Base-by-base conservation (phyloP, 306 rosid species). In the Aeschynomene evenia region DNA sequence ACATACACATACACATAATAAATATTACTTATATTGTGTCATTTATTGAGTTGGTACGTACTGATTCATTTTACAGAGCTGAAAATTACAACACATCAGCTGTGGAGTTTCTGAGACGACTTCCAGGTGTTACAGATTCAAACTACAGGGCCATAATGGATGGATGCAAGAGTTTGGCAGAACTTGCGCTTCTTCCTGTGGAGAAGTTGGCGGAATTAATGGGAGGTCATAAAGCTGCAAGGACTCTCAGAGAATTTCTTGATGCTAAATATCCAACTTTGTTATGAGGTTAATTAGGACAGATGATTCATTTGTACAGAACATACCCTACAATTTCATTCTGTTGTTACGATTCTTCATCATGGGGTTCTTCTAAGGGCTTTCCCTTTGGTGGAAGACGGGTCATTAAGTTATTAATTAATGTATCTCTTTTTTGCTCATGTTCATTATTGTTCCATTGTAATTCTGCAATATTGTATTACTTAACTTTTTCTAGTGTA, bases 241-340 rank as follows among this genome's bases (percentile, higher is more conserved):
- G 92, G 39, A 94, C 86, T 58, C 96, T 94, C 4, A 81, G 96
- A 77, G 97, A 94, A 2, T 94, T 90, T 81, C 88, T 94, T 12
- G 98, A 94, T 82, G 98, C 98, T 11, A 94, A 94, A 78, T 90
- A 94, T 83, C 98, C 98, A 40, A 90, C 97, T 56, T 77, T 90
- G 79, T 78, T 88, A 60, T 85, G 85, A 86, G 65, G 54, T 49
- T 55, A 36, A 60, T 14, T 9, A 39, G 66, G 48, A 61, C 15
- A 12, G n/a, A n/a, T n/a, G n/a, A 55, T 52, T 79, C 52, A 67
- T 51, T 58, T 31, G 18, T 81, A 33, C 29, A 14, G 50, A 57
- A 29, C 45, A 39, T 31, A 22, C 66, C 66, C 13, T 0, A 28
- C 28, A 66, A 64, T 46, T 63, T 65, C 15, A 65, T 71, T 65